Percentiles rank a stretch among this genome's conserved stretches.
phyloP scores from a whole-genome alignment of 2,329 filamentous ascomycete species.

The Rhinocladiella similis region DNA sequence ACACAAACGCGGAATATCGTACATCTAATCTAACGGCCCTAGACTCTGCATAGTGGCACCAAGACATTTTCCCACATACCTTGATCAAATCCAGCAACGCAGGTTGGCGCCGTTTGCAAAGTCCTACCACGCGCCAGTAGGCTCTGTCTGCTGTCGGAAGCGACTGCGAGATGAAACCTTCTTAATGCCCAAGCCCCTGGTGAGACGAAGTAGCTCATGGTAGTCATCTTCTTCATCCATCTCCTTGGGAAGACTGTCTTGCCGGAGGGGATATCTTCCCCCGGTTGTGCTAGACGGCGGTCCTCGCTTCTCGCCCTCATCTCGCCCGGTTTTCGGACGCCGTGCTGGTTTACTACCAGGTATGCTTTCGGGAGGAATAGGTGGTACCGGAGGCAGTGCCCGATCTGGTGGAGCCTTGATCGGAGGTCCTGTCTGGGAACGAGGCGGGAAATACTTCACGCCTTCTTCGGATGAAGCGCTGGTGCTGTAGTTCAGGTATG shows the following conservation, averaged over 20 bases:
- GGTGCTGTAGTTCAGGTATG: slow-evolving; percentile 26
- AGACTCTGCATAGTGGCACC: too few species aligned
- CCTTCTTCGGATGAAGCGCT: slow-evolving; percentile 23
- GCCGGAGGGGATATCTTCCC: slow-evolving; percentile 15
- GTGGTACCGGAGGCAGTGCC: slow-evolving; percentile 17
- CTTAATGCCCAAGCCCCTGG: slow-evolving; percentile 3
- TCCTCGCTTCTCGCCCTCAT: background rate
- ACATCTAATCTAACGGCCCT: too few species aligned
- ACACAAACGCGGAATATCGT: too few species aligned
- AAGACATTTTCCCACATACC: background rate
- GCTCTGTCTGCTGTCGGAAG: background rate
- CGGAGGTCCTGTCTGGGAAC: slow-evolving; percentile 14
- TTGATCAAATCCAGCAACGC: background rate
- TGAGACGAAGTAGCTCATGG: slow-evolving; percentile 9
- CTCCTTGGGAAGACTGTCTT: slow-evolving; percentile 17
- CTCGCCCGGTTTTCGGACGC: background rate
- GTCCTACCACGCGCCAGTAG: background rate
- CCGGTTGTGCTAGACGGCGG: slow-evolving; percentile 1
- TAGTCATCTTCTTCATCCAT: slow-evolving; percentile 15
- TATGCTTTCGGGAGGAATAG: slow-evolving; percentile 2
- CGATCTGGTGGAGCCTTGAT: slow-evolving; percentile 13
- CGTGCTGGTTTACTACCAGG: slow-evolving; percentile 6
- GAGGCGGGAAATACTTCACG: slow-evolving; percentile 17
- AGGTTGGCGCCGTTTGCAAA: too few species aligned
- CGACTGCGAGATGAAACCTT: slow-evolving; percentile 9